These are phyloP conservation scores for Chalciporus piperatus DNA, from an alignment of 768 basidiomycete species.

Conservation along the genomic window DNA sequence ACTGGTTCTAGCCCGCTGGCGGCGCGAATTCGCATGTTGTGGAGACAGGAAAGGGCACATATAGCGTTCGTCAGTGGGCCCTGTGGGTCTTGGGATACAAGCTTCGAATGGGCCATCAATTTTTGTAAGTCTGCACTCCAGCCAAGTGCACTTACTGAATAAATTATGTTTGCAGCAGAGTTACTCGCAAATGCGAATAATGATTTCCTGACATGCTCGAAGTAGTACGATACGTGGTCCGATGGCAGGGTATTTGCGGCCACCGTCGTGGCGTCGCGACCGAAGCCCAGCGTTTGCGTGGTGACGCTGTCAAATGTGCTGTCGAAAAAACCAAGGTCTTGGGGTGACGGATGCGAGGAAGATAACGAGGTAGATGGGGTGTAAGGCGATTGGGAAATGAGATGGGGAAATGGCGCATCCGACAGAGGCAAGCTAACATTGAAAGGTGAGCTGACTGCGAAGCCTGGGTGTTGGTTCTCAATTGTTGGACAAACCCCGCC, in stretches of 20 bases:
- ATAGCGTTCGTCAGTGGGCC: conserved; percentile 72
- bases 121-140: conserved; percentile 1
- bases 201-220: conserved; percentile 63
- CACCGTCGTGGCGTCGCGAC: conserved; percentile 21
- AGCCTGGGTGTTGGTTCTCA: conserved; percentile 18
- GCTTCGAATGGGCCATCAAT: conserved; percentile 24
- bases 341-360: conserved; percentile 35
- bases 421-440: conserved; percentile 25
- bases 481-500: not conserved
- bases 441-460: conserved; percentile 32
- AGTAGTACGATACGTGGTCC: conserved; percentile 71
- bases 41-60: conserved; percentile 72
- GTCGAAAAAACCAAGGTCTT: conserved; percentile 32
- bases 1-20: conserved; percentile 60
- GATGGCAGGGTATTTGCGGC: conserved; percentile 46
- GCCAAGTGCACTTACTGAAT: conserved; percentile 48
- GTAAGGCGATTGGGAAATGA: conserved; percentile 31
- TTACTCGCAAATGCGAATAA: conserved; percentile 67
- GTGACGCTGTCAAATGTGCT: conserved; percentile 35
- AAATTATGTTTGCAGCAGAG: conserved; percentile 59
- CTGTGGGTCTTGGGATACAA: conserved; percentile 61
- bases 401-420: conserved; percentile 28
- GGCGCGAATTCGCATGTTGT: conserved; percentile 59
- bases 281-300: conserved; percentile 29
- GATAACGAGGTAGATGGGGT: conserved; percentile 33